Evolutionary conservation across 2,329 filamentous ascomycete species (phyloP), one percentile per base, ranked within the genome.

Genomic region (Dothideomycetes sp.): DNA sequence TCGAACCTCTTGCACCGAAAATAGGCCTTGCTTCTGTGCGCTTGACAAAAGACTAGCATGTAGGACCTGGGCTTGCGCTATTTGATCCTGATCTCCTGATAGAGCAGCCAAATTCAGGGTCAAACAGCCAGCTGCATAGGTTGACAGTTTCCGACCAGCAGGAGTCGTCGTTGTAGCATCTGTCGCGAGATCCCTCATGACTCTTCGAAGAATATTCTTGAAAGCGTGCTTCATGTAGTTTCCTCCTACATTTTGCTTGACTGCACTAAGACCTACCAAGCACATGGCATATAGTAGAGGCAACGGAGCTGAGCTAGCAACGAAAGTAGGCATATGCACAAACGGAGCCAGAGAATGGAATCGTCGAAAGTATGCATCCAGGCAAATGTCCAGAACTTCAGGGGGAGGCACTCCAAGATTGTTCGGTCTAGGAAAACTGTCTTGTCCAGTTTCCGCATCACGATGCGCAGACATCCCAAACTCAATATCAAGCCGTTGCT

Each of bases 281-380:
- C 67, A 72, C 66, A 73, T 73, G 16, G 63, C 62, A 35, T 72
- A 65, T 1, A 73, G 52, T 14, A 73, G 51, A 8, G 68, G 60
- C 16, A 59, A 56, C 15, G 62, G 62, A 3, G 67, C 64, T 32
- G 64, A 64, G 37, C 65, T 68, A 1, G 68, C 67, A 11, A 63
- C 65, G 44, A 73, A 73, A 0, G 69, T 70, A 2, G 70, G 68
- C 11, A 69, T 58, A 47, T 73, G 70, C 5, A 73, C 65, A 44
- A 73, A 70, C 1, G 69, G 69, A 27, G 72, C 59, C 3, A 69
- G 62, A 1, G 68, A 66, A 40, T 73, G 68, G 42, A 72, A 72
- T 27, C 68, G 66, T 35, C 69, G 67, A 43, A 73, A 69, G 47
- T 69, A 73, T 39, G 71, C 61, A 48, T 73, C 69, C 15, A 73